Conservation (phyloP, 139 green algal genomes). For the Auxenochlorella protothecoides region DNA sequence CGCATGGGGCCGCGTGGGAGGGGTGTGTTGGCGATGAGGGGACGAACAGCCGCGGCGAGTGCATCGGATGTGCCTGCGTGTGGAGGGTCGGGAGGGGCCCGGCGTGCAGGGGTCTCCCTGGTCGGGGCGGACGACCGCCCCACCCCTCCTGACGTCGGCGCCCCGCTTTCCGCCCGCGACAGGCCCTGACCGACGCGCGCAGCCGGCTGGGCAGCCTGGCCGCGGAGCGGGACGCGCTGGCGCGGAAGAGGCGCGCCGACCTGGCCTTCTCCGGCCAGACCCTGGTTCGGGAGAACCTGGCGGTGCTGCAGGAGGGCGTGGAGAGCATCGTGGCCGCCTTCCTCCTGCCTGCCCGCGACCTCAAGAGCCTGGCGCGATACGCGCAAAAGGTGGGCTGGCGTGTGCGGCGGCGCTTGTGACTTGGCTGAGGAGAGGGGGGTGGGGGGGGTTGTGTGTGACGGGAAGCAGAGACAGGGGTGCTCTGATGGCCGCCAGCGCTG, state of each 20-base stretch:
- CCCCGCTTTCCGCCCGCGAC: background rate
- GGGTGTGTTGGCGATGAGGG: background rate
- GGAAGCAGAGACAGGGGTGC: background rate
- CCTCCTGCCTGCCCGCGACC: constrained; percentile 33
- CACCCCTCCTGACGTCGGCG: background rate
- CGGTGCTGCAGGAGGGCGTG: constrained; percentile 32
- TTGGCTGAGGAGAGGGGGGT: no score
- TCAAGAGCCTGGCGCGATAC: constrained; percentile 8
- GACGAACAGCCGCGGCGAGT: background rate
- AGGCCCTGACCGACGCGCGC: constrained; percentile 12
- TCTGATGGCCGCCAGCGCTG: background rate
- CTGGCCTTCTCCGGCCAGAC: constrained; percentile 36
- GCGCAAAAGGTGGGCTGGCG: constrained; percentile 5
- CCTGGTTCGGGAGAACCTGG: constrained; percentile 30
- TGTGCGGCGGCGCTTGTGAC: no score
- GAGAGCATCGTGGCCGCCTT: constrained; percentile 34
- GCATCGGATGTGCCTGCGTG: background rate
- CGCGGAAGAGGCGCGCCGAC: constrained; percentile 19
- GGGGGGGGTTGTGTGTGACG: no score
- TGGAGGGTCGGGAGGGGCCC: background rate
- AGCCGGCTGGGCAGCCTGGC: constrained; percentile 15
- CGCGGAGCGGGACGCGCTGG: constrained; percentile 25
- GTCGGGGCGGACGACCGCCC: no score
- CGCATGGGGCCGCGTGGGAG: background rate
- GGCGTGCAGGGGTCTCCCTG: constrained; percentile 3